Evolutionary conservation across 192 early-diverging fungal genomes (phyloP).

Genomic region (Rhizoclosmatium sp.): DNA sequence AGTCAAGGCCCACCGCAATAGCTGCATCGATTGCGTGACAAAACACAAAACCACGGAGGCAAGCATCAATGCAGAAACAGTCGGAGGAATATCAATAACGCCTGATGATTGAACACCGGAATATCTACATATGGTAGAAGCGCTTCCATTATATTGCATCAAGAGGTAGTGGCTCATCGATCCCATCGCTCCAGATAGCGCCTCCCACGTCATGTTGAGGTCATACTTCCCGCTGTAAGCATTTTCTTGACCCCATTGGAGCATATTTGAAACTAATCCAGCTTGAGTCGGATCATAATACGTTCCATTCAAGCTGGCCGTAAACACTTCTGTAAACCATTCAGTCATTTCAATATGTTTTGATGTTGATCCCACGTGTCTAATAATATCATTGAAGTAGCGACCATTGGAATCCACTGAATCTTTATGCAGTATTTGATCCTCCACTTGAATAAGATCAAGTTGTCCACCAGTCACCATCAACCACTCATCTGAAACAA

Average conservation of each 20-base stretch:
- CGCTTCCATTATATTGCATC: conserved; percentile 34
- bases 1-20: conserved; percentile 15
- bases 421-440: background rate
- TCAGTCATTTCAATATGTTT: conserved; percentile 13
- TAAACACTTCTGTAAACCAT: conserved; percentile 20
- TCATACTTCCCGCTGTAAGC: background rate
- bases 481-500: conserved; percentile 32
- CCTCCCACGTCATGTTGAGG: conserved; percentile 13
- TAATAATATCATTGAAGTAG: conserved; percentile 17
- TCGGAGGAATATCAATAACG: background rate
- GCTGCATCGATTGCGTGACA: conserved; percentile 11
- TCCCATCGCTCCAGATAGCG: conserved; percentile 17
- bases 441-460: background rate
- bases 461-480: conserved; percentile 39
- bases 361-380: conserved; percentile 5
- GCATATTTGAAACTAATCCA: background rate
- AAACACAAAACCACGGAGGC: background rate
- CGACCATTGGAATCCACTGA: background rate
- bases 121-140: background rate
- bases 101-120: conserved; percentile 11
- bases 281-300: conserved; percentile 9
- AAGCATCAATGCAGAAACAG: background rate
- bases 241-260: conserved; percentile 15
- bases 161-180: conserved; percentile 23
- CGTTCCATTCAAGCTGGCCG: background rate